Conservation (phyloP, 345 rosid genomes). For the Acer saccharum region DNA sequence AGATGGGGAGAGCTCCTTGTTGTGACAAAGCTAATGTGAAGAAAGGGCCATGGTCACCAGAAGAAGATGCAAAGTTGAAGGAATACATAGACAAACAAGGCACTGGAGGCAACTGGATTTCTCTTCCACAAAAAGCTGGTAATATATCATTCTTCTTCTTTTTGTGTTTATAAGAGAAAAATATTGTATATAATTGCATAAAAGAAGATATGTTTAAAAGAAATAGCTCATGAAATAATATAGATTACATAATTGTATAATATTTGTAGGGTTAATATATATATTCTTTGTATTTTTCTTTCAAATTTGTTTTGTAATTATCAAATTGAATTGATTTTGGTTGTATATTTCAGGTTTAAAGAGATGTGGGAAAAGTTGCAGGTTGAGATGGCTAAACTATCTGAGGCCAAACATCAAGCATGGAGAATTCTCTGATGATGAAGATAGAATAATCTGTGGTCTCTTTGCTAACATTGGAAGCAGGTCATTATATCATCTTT, state of each 20-base stretch:
- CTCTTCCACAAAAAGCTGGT: conserved; percentile 89
- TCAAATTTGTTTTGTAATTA: not conserved
- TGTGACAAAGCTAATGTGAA: conserved; percentile 91
- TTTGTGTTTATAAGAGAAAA: not conserved
- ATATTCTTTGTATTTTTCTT: not conserved
- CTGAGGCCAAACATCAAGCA: conserved; percentile 89
- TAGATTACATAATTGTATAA: too few species aligned
- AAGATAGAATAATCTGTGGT: conserved; percentile 68
- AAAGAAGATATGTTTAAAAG: not conserved
- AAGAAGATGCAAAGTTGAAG: conserved; percentile 88
- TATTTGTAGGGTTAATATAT: not conserved
- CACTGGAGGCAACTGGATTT: conserved; percentile 83
- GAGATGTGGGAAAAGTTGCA: conserved; percentile 94
- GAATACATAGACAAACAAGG: conserved; percentile 62
- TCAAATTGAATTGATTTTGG: not conserved
- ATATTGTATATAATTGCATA: not conserved
- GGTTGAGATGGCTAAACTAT: conserved; percentile 91
- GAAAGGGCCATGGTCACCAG: conserved; percentile 98
- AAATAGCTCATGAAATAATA: not conserved
- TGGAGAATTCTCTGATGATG: conserved; percentile 85
- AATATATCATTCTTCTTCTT: not conserved
- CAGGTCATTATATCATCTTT: conserved; percentile 52
- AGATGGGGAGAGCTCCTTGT: conserved; percentile 94
- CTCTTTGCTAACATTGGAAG: conserved; percentile 83
- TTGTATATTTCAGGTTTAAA: conserved; percentile 52